phyloP scores from a whole-genome alignment of 345 rosid genomes.

The Lepidium africanum region DNA sequence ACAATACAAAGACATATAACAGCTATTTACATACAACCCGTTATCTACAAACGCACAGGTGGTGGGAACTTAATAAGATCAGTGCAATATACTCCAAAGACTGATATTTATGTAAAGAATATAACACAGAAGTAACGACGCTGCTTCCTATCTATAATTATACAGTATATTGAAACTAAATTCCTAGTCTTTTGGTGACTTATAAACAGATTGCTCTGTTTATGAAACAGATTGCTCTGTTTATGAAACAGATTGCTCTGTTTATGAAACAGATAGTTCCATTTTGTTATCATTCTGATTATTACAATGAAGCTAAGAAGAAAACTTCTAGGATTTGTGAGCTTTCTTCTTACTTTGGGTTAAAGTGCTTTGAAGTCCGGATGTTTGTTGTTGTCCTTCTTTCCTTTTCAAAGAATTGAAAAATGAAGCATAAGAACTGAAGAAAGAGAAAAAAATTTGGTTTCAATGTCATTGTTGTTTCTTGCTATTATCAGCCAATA shows the following conservation, averaged over 20 bases:
- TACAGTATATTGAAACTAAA: not conserved
- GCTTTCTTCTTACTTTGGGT: slow-evolving; percentile 1
- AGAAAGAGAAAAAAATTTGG: not conserved
- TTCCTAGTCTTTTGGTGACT: no score
- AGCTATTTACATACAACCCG: not conserved
- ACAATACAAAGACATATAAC: not conserved
- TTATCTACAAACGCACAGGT: not conserved
- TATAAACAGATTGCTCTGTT: no score
- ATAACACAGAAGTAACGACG: not conserved
- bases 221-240: no score
- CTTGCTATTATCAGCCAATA: slow-evolving; percentile 41
- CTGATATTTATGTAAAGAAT: not conserved
- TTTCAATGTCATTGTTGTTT: slow-evolving; percentile 18
- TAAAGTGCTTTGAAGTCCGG: not conserved
- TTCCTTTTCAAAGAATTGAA: slow-evolving; percentile 15
- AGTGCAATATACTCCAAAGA: not conserved
- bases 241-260: no score
- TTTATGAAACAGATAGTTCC: no score
- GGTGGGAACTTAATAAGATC: not conserved
- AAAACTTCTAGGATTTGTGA: slow-evolving; percentile 12
- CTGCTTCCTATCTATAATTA: not conserved
- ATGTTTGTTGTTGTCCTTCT: not conserved
- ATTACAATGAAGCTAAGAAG: slow-evolving; percentile 10
- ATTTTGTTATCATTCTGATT: not conserved
- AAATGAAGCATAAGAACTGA: not conserved